Evolutionary conservation across 2,329 filamentous ascomycete species (phyloP).

Genomic region (Neofusicoccum ribis): DNA sequence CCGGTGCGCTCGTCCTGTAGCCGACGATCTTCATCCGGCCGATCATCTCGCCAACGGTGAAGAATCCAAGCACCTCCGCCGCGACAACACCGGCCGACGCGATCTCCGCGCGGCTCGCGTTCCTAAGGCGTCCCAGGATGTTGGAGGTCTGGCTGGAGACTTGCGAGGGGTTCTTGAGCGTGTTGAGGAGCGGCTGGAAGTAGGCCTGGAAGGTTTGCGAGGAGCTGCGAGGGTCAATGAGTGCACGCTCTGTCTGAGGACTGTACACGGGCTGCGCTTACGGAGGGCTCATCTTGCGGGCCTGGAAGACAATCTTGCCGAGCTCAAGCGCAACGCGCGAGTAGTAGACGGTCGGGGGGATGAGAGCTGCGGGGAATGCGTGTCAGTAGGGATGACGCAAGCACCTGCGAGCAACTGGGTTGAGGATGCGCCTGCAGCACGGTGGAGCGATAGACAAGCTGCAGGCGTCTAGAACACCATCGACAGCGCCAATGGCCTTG

Average conservation of each 20-base stretch:
- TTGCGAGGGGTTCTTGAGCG: constrained; percentile 66
- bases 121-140: constrained; percentile 62
- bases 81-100: constrained; percentile 72
- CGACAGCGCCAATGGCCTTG: constrained; percentile 12
- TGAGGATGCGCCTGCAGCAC: constrained; percentile 8
- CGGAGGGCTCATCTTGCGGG: constrained; percentile 93
- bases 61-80: constrained; percentile 92
- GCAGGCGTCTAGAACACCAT: constrained; percentile 14
- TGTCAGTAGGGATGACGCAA: constrained; percentile 23
- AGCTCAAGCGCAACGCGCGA: constrained; percentile 85
- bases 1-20: constrained; percentile 57
- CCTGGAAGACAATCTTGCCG: constrained; percentile 80
- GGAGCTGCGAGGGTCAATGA: constrained; percentile 55
- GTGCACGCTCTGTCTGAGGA: neutral
- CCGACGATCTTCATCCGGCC: constrained; percentile 93
- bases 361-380: constrained; percentile 62
- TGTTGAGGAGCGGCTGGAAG: constrained; percentile 73
- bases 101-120: constrained; percentile 70
- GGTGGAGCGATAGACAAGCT: neutral
- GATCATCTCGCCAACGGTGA: constrained; percentile 96
- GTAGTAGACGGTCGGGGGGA: constrained; percentile 89
- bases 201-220: constrained; percentile 81
- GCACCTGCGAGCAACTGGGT: neutral
- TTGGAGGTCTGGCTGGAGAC: constrained; percentile 52
- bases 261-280: constrained; percentile 57